Conservation (phyloP, 139 green algal genomes). For the Coelastrella sp. region DNA sequence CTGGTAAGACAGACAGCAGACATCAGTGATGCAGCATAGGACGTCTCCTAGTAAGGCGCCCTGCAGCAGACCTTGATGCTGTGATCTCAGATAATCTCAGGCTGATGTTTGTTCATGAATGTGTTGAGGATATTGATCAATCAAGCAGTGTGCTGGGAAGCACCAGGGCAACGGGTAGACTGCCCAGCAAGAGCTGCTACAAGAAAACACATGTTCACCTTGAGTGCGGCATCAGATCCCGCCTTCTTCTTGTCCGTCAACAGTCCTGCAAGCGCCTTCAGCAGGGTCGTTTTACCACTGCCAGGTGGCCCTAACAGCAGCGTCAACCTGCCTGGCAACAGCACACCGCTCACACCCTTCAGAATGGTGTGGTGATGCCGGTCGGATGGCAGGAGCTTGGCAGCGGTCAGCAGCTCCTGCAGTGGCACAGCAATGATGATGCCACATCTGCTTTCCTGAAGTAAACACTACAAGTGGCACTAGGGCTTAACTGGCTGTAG, state of each 20-base stretch:
- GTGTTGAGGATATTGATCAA: too few relatives aligned
- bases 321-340: conserved; percentile 57
- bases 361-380: conserved; percentile 44
- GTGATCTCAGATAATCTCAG: too few relatives aligned
- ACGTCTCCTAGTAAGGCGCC: too few relatives aligned
- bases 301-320: conserved; percentile 80
- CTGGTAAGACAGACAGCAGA: not conserved
- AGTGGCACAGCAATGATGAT: too few relatives aligned
- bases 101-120: too few relatives aligned
- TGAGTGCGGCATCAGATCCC: not conserved
- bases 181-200: not conserved
- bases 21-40: too few relatives aligned
- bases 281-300: conserved; percentile 74
- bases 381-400: conserved; percentile 8
- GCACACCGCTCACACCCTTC: conserved; percentile 47
- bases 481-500: too few relatives aligned
- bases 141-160: too few relatives aligned
- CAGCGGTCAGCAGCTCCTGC: conserved; percentile 32
- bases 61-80: too few relatives aligned
- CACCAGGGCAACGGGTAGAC: too few relatives aligned
- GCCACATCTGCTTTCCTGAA: not conserved
- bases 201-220: not conserved
- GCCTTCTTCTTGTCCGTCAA: conserved; percentile 45
- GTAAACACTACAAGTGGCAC: too few relatives aligned
- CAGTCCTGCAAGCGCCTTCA: conserved; percentile 70